phyloP scores from a whole-genome alignment of 805 yeast species.

The Teunomyces panamensis region DNA sequence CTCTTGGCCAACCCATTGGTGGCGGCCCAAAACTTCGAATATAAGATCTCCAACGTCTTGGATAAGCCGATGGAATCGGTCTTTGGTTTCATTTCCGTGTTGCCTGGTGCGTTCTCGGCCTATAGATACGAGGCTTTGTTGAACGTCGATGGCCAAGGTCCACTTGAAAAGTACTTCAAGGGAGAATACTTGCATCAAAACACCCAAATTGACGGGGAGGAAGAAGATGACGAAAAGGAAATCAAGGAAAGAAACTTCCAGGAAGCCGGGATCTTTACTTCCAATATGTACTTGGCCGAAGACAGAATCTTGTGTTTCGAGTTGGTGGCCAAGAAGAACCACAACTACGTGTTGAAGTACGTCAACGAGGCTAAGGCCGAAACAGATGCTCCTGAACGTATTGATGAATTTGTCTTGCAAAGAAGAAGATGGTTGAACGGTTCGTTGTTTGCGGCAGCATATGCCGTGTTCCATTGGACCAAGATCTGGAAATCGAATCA shows the following conservation, averaged over 20 bases:
- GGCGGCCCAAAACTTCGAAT: slow-evolving; percentile 96
- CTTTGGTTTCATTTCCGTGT: slow-evolving; percentile 90
- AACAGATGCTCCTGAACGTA: slow-evolving; percentile 93
- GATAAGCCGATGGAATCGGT: slow-evolving; percentile 96
- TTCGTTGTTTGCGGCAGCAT: slow-evolving; percentile 93
- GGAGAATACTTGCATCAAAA: slow-evolving; percentile 80
- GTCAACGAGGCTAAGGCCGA: slow-evolving; percentile 93
- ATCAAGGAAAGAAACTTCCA: slow-evolving; percentile 36
- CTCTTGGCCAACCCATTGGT: slow-evolving; percentile 77
- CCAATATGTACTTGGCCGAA: slow-evolving; percentile 96
- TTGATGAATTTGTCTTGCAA: slow-evolving; percentile 93
- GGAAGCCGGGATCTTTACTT: slow-evolving; percentile 75
- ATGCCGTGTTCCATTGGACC: slow-evolving; percentile 79
- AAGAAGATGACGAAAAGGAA: slow-evolving; percentile 38
- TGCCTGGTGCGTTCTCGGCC: slow-evolving; percentile 97
- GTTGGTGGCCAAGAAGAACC: slow-evolving; percentile 77
- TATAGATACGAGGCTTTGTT: slow-evolving; percentile 79
- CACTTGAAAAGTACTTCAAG: slow-evolving; percentile 84
- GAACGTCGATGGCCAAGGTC: slow-evolving; percentile 73
- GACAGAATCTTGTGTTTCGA: slow-evolving; percentile 97
- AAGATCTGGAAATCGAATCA: slow-evolving; percentile 90
- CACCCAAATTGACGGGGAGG: slow-evolving; percentile 39
- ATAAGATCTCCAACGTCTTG: slow-evolving; percentile 89
- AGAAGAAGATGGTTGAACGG: slow-evolving; percentile 99
- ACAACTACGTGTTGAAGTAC: slow-evolving; percentile 86